A percentile compares a stretch with the other conserved stretches of the same genome.
Evolutionary conservation across 257 asterid species (phyloP).

Genomic region (Fraxinus pennsylvanica): DNA sequence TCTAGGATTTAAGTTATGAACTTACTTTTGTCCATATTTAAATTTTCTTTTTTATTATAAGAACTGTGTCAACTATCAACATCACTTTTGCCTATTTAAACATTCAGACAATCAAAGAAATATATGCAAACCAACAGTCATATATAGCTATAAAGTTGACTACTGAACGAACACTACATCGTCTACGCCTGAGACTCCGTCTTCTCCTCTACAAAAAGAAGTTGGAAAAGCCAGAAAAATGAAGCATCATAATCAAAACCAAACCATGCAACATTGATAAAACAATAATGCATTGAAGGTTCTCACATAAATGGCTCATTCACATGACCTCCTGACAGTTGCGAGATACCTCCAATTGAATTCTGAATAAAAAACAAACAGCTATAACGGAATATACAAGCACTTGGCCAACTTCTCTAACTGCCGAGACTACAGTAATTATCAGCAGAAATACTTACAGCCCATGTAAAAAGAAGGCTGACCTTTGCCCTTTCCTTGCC

Average conservation of each 20-base stretch:
- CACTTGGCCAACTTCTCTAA: constrained; percentile 9
- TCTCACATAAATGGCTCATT: constrained; percentile 97
- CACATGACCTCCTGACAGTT: constrained; percentile 86
- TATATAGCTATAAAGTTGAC: constrained; percentile 53
- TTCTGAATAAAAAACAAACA: constrained; percentile 56
- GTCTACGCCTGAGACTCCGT: constrained; percentile 99
- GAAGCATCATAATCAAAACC: constrained; percentile 30
- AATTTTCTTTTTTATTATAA: constrained; percentile 4
- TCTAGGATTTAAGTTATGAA: not conserved
- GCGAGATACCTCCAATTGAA: constrained; percentile 91
- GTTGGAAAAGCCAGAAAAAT: constrained; percentile 20
- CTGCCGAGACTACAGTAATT: constrained; percentile 14
- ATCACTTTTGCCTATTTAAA: constrained; percentile 20
- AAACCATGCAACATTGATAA: not conserved
- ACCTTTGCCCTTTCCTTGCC: constrained; percentile 99
- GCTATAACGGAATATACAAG: constrained; percentile 25
- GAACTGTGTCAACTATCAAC: constrained; percentile 6
- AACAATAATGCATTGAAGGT: constrained; percentile 20
- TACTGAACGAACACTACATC: too few relatives aligned
- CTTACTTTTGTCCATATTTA: constrained; percentile 7
- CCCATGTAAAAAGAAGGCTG: constrained; percentile 96
- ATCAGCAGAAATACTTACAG: constrained; percentile 56
- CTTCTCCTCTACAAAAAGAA: constrained; percentile 64
- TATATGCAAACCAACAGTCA: constrained; percentile 57
- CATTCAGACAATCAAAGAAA: constrained; percentile 26